Conservation (phyloP, 805 yeast species). For the Teunomyces barrocoloradensis region DNA sequence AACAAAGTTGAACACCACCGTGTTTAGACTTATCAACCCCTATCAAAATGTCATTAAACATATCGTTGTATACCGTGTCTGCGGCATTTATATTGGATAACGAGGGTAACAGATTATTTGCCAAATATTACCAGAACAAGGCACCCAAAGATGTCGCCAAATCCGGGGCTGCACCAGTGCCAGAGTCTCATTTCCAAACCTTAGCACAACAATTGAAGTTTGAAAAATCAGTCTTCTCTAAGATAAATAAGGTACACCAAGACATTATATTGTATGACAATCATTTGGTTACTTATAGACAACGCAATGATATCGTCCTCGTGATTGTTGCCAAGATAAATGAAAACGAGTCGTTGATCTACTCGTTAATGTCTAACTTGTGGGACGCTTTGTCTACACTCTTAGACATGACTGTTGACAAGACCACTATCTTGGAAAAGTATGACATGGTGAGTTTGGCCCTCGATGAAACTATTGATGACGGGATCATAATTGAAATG, state of each 20-base stretch:
- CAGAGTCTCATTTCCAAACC: conserved; percentile 35
- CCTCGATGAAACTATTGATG: conserved; percentile 89
- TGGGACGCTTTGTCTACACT: conserved; percentile 79
- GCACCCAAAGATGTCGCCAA: conserved; percentile 25
- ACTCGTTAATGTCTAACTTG: conserved; percentile 71
- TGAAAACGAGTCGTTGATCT: conserved; percentile 83
- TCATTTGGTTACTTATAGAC: conserved; percentile 82
- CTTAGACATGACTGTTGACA: conserved; percentile 70
- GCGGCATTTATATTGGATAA: conserved; percentile 80
- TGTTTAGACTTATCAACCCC: conserved; percentile 1
- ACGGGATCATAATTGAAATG: conserved; percentile 87
- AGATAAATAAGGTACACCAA: conserved; percentile 76
- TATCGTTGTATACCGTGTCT: conserved; percentile 76
- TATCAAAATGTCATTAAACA: conserved; percentile 40
- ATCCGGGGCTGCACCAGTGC: conserved; percentile 1
- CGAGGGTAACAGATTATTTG: conserved; percentile 74
- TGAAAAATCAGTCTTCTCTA: conserved; percentile 67
- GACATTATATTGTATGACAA: conserved; percentile 80
- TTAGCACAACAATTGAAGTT: conserved; percentile 69
- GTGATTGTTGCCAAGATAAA: conserved; percentile 70
- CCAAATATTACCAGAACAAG: conserved; percentile 80
- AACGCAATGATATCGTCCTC: conserved; percentile 70
- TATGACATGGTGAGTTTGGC: conserved; percentile 85
- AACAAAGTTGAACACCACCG: conserved; percentile 6
- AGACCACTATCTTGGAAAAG: conserved; percentile 70